These are phyloP conservation scores for Starmerella bacillaris DNA, from an alignment of 805 yeast genomes.

Conservation along the genomic window DNA sequence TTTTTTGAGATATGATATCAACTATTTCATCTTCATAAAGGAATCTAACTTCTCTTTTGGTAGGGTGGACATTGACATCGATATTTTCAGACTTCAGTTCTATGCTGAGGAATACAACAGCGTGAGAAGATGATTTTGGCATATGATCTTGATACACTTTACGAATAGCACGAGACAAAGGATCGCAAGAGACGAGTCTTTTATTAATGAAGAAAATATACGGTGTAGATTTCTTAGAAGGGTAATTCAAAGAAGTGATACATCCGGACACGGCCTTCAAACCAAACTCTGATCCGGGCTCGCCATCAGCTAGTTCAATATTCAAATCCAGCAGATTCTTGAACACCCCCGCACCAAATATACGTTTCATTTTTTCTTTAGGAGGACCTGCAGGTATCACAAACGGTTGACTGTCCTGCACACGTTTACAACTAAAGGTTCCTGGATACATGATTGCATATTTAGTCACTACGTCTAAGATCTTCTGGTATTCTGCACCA, in stretches of 20 bases:
- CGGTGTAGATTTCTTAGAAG: conserved; percentile 41
- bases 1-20: conserved; percentile 32
- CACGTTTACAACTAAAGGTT: conserved; percentile 60
- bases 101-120: conserved; percentile 64
- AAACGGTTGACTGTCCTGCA: conserved; percentile 55
- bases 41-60: conserved; percentile 80
- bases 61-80: conserved; percentile 92
- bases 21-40: conserved; percentile 73
- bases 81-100: conserved; percentile 47
- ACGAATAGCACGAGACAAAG: conserved; percentile 48
- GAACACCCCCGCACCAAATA: conserved; percentile 57
- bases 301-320: conserved; percentile 18
- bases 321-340: conserved; percentile 39
- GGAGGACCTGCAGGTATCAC: conserved; percentile 33
- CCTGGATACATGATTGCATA: conserved; percentile 58
- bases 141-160: conserved; percentile 46
- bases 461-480: conserved; percentile 65
- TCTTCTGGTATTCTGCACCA: conserved; percentile 54
- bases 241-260: conserved; percentile 54
- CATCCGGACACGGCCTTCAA: conserved; percentile 37
- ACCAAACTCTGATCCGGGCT: conserved; percentile 30
- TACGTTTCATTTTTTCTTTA: conserved; percentile 52
- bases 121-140: conserved; percentile 52
- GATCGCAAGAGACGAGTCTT: conserved; percentile 68
- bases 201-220: conserved; percentile 75